Conservation (phyloP, 345 rosid genomes). For the Gossypium stocksii region DNA sequence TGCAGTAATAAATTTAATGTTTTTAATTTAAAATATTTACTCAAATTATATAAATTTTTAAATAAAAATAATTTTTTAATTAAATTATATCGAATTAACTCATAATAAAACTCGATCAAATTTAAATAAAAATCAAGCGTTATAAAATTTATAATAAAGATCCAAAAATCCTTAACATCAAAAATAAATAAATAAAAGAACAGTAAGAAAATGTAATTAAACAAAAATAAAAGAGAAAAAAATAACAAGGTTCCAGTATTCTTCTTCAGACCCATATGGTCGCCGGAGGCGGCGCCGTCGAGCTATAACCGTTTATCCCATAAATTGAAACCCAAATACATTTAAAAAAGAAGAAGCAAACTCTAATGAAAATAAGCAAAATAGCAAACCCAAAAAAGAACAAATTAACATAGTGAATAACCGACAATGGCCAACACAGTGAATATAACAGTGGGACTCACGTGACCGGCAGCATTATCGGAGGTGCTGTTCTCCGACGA, state of each 20-base stretch:
- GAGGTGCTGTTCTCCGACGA: conserved; percentile 51
- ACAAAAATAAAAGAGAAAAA: neutral
- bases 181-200: neutral
- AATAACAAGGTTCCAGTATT: neutral
- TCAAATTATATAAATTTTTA: no score
- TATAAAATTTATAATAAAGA: no score
- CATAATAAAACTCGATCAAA: no score
- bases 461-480: conserved; percentile 35
- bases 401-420: conserved; percentile 31
- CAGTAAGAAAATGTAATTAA: neutral
- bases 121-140: no score
- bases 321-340: conserved; percentile 12
- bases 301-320: neutral
- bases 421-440: conserved; percentile 26
- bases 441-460: conserved; percentile 26
- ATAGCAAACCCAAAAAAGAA: neutral
- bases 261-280: neutral
- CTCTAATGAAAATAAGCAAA: neutral
- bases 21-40: no score
- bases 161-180: no score
- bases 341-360: conserved; percentile 9
- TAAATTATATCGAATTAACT: no score
- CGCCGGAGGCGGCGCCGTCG: neutral
- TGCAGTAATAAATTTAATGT: no score
- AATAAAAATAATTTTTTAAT: no score